Evolutionary conservation across 306 rosid species (phyloP).

Genomic region (Vigna angularis): DNA sequence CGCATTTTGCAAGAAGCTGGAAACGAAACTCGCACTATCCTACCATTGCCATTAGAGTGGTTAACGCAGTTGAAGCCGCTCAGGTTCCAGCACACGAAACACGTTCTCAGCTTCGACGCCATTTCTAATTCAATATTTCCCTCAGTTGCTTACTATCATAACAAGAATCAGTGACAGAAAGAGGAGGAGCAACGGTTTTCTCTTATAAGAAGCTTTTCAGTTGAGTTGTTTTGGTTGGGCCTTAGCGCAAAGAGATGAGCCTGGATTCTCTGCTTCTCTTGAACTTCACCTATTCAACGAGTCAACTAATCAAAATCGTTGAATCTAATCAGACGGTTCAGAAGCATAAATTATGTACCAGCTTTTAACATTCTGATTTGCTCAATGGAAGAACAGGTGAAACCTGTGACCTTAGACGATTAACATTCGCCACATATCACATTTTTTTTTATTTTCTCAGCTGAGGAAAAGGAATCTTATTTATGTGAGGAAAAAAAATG

Average conservation of each 20-base stretch:
- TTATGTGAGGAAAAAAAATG: background rate
- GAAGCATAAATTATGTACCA: no score
- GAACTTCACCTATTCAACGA: background rate
- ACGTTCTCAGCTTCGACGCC: constrained; percentile 68
- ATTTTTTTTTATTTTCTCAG: background rate
- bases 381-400: background rate
- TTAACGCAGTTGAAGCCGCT: constrained; percentile 46
- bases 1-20: constrained; percentile 67
- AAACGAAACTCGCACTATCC: constrained; percentile 48
- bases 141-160: background rate
- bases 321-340: background rate
- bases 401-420: background rate
- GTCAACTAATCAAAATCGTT: background rate
- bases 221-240: background rate
- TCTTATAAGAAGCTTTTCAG: background rate
- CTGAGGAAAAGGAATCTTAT: background rate
- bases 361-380: no score
- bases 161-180: background rate
- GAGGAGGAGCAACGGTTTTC: background rate
- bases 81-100: constrained; percentile 63
- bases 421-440: background rate
- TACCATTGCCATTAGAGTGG: background rate
- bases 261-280: background rate
- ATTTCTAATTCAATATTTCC: constrained; percentile 33
- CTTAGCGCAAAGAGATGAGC: background rate